A percentile compares a stretch with the other conserved stretches of the same genome.
Evolutionary conservation across 371 early-diverging fungal genomes (phyloP).

Genomic region (Smittium mucronatum): DNA sequence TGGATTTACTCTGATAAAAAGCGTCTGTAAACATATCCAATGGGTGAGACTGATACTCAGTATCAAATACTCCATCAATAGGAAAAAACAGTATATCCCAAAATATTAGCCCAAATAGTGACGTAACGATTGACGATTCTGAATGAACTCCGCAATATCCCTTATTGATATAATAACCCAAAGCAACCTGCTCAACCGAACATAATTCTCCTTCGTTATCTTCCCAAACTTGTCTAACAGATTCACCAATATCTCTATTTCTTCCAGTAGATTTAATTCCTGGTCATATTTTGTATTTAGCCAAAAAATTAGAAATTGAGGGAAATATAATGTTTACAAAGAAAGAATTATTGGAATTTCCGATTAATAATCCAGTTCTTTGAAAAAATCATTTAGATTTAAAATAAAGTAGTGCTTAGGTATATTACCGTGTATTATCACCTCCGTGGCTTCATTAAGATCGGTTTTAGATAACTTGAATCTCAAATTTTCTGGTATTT

Average conservation of each 20-base stretch:
- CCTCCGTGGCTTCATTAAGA: conserved; percentile 1
- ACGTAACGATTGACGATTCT: conserved; percentile 47
- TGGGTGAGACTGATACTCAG: conserved; percentile 54
- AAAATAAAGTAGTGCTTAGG: neutral
- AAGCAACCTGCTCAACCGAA: conserved; percentile 43
- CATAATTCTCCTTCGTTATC: conserved; percentile 35
- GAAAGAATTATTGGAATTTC: too few relatives aligned
- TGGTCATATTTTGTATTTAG: neutral
- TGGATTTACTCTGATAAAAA: conserved; percentile 40
- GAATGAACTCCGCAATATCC: conserved; percentile 40
- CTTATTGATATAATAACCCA: conserved; percentile 39
- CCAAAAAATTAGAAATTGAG: neutral
- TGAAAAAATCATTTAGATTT: too few relatives aligned
- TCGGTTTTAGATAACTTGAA: neutral
- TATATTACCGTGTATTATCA: conserved; percentile 11
- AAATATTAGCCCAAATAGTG: conserved; percentile 48
- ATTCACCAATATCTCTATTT: neutral
- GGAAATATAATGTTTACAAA: too few relatives aligned
- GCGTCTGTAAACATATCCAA: conserved; percentile 52
- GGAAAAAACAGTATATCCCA: conserved; percentile 61
- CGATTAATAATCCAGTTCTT: too few relatives aligned
- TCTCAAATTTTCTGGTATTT: neutral
- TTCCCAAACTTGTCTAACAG: neutral
- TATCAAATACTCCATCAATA: conserved; percentile 54
- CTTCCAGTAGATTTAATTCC: neutral